phyloP scores from a whole-genome alignment of 495 filamentous ascomycete genomes.

The Tuber magnatum region DNA sequence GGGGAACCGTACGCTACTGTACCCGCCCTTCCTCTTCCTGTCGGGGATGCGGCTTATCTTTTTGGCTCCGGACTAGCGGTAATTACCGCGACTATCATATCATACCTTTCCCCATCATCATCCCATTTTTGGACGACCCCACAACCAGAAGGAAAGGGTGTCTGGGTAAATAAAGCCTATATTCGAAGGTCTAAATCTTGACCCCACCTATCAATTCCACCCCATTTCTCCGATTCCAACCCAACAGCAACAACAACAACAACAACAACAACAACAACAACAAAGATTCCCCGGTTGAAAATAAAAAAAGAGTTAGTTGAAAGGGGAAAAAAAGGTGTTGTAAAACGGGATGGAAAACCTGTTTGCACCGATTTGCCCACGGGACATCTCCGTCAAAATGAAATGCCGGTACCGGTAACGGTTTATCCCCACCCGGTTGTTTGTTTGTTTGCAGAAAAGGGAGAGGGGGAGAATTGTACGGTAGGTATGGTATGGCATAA shows the following conservation, averaged over 20 bases:
- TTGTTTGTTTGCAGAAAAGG: background rate
- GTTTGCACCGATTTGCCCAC: background rate
- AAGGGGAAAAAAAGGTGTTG: background rate
- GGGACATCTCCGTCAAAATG: background rate
- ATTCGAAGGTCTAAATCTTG: background rate
- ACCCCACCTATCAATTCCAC: background rate
- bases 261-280: too few species aligned
- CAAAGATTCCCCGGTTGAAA: background rate
- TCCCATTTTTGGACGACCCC: background rate
- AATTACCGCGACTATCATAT: background rate
- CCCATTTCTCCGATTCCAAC: background rate
- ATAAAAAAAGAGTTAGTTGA: background rate
- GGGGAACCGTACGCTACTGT: background rate
- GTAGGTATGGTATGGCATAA: background rate
- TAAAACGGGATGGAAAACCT: background rate
- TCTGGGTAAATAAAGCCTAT: background rate
- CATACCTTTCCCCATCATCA: background rate
- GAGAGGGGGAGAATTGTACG: background rate
- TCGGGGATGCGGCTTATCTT: conserved; percentile 3
- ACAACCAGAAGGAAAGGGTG: background rate
- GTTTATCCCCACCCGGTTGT: background rate
- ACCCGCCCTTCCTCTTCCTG: background rate
- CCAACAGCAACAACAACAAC: too few species aligned
- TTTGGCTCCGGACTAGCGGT: conserved; percentile 3
- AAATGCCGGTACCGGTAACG: too few species aligned